Base-by-base conservation (phyloP, 495 filamentous ascomycete species). In the Lasiosphaeria miniovina region DNA sequence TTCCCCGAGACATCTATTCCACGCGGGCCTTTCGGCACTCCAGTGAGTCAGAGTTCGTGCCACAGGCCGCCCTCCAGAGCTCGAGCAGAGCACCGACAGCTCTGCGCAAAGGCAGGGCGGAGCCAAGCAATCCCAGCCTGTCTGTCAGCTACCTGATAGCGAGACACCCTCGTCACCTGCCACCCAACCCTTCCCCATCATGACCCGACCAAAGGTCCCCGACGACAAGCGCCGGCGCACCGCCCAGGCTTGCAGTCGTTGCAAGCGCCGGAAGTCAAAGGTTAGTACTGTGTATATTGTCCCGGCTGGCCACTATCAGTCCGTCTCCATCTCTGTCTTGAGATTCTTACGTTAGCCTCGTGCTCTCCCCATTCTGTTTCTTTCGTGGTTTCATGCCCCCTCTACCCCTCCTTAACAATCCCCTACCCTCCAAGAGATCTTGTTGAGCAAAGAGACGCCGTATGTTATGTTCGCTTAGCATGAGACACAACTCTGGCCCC, bases 201-300 rank as follows among this genome's bases (percentile, higher is more conserved):
- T 85, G 83, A 85, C 80, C 66, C 81, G 84, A 65, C 83, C 82
- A 41, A 85, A 82, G 69, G 83, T 87, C 57, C 80, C 83, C 59
- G 82, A 82, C 60, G 84, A 86, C 64, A 84, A 86, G 69, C 79
- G 84, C 61, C 83, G 85, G 68, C 77, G 84, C 55, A 86, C 82
- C 59, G 84, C 84, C 43, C 82, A 83, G 58, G 88, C 88, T 41
- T 91, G 88, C 72, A 86, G 90, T 64, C 86, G 82, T 65, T 91
- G 88, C 76, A 91, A 90, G 75, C 78, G 86, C 56, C 81, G 88
- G 65, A 90, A 90, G 74, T 87, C 90, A 74, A 90, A 90, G 78
- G 84, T 85, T 61, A 74, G 82, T 74, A n/a, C n/a, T n/a, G n/a
- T n/a, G n/a, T n/a, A n/a, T n/a, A n/a, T n/a, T n/a, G n/a, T n/a